Evolutionary conservation across 768 basidiomycete species (phyloP), one percentile per base, ranked within the genome.

Genomic region (Melanogaster broomeanus): DNA sequence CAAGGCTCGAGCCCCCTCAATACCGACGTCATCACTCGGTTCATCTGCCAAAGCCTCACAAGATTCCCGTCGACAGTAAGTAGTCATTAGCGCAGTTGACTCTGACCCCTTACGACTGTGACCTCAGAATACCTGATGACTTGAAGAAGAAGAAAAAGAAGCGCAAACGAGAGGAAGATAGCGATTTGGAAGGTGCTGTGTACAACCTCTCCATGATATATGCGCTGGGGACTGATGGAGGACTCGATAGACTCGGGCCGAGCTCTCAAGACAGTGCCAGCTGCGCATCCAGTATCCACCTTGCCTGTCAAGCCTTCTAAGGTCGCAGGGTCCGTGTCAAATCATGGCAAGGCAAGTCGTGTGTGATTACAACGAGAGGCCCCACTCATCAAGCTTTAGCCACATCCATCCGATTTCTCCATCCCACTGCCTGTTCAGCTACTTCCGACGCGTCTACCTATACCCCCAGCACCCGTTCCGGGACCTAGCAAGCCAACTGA

Each of bases 401-500:
- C 64, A 0, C 58, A 65, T 21, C 80, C 81, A 9, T 82, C 82
- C 21, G 87, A 90, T 65, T 91, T 88, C 51, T 68, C 74, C 35
- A 51, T 88, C 10, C 87, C 87, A 13, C 70, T 70, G 25, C 45
- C 73, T 28, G 59, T 71, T 18, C 70, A 76, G 30, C 75, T 88
- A 16, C 73, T 88, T 13, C 80, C 81, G 3, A 65, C 77, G 10
- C 85, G 84, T 28, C 88, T 88, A 1, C 79, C 81, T 47, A 74
- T 84, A 67, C 80, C 80, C 31, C 76, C 77, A 48, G 74, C 82
- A 35, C 87, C 89, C 25, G 74, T 80, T 59, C 77, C 89, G n/a
- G 87, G 87, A n/a, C 90, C 91, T n/a, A 85, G 82, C 64, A 87
- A 83, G 61, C 84, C 92, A 38, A 83, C 77, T 25, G 87, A 94